Conservation (phyloP, 495 filamentous ascomycete genomes). For the Lentithecium fluviatile region DNA sequence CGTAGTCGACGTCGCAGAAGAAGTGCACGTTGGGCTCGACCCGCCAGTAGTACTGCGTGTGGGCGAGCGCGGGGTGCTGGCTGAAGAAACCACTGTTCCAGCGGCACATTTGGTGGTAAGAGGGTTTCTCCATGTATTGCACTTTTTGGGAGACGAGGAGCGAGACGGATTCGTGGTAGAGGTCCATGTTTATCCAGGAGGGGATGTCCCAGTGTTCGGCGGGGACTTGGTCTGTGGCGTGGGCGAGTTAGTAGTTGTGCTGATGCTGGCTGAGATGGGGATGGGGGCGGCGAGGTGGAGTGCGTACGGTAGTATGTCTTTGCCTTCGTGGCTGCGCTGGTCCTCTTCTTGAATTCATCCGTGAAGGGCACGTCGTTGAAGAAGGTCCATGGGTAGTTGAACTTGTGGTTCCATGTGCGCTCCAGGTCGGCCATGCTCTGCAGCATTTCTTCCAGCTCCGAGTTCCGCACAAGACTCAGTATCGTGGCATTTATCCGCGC, state of each 20-base stretch:
- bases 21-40: constrained; percentile 99
- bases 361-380: constrained; percentile 94
- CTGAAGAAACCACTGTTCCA: constrained; percentile 99
- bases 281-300: background rate
- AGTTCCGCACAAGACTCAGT: constrained; percentile 88
- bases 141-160: constrained; percentile 80
- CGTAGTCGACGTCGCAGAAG: constrained; percentile 99
- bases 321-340: constrained; percentile 76
- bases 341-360: constrained; percentile 85
- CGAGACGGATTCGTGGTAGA: constrained; percentile 80
- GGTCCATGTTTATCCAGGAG: constrained; percentile 83
- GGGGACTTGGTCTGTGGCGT: constrained; percentile 70
- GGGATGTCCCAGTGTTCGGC: constrained; percentile 93
- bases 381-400: constrained; percentile 99
- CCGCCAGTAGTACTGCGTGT: constrained; percentile 94
- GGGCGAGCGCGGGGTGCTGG: constrained; percentile 81
- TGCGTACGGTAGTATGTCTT: constrained; percentile 74
- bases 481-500: constrained; percentile 89
- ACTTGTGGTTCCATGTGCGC: constrained; percentile 95
- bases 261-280: background rate
- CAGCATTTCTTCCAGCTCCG: constrained; percentile 79
- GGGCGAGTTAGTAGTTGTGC: constrained; percentile 22
- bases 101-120: constrained; percentile 98
- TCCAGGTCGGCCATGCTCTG: constrained; percentile 88
- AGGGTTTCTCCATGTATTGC: constrained; percentile 82